Evolutionary conservation across 441 rosid genomes (phyloP), one percentile per base, ranked within the genome.

Genomic region (Lepidium campestre): DNA sequence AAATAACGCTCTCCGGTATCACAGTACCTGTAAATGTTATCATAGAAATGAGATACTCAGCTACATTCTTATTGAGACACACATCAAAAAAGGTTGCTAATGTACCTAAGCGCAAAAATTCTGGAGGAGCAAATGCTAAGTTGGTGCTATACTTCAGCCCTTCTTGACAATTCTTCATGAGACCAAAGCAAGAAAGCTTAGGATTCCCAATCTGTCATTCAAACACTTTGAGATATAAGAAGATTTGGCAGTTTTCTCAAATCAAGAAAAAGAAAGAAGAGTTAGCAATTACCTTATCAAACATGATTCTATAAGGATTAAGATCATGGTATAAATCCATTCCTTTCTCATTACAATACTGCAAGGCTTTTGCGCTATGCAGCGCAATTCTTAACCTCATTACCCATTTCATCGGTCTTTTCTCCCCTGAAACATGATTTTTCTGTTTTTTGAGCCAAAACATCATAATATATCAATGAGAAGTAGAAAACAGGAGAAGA

Each of bases 101-200:
- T 18, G 62, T 66, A 73, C 77, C 77, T 58, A 57, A 39, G 44
- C 9, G 25, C 62, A 73, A 60, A 45, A 45, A 73, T 14, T 73
- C 73, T 0, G 77, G 77, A 3, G 77, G 77, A 34, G 69, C 73
- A 67, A 67, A 73, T 36, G 77, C 73, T 62, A 67, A 55, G 47
- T 73, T 73, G 39, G 73, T 67, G 31, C 73, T 67, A 47, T 31
- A 31, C 18, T 7, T 67, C 27, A 56, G 39, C 19, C 69, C 73
- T 46, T 61, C 31, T 1, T 15, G 63, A 31, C 63, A 54, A 46
- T 46, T 67, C 53, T 67, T 73, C 65, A 73, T 37, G 45, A 67
- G 73, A 54, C 77, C 65, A 73, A 73, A 73, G 65, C 73, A 73
- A 67, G 77, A 73, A 17, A 73, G 73, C 34, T 36, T 67, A 25